Base-by-base conservation (phyloP, 306 rosid genomes). In the Fagus sylvatica region DNA sequence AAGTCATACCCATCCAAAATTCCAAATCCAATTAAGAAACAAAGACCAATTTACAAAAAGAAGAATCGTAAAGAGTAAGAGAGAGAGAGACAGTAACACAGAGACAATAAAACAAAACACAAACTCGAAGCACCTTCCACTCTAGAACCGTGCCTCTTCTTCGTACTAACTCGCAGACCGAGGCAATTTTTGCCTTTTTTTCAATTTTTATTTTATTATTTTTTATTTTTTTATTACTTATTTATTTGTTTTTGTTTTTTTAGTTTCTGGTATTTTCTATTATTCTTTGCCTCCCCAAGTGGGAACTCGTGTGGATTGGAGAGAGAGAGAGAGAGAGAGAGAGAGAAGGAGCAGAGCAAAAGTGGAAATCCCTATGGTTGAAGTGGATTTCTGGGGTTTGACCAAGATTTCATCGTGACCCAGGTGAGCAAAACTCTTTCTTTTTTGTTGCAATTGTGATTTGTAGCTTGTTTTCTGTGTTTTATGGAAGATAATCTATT, bases 251-350 rank as follows among this genome's bases (percentile, higher is more conserved):
- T 56, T 80, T 30, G 1, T 55, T 53, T 17, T 28, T 60, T 48
- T 17, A n/a, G 19, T 43, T 19, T 54, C 17, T 5, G 30, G 12
- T 9, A 0, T n/a, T 69, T 41, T 56, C 49, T 36, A 71, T 59
- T 42, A 81, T 80, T 78, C 81, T 75, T 77, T 86, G 84, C 87
- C 83, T 79, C 76, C 76, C 59, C 71, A 64, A 69, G 78, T 72
- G 86, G 84, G 73, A 42, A 75, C 76, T 76, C 16, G 74, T 13
- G 46, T 42, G 57, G 77, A 51, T 46, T 46, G 13, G 56, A 42
- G 53, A 55, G 60, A 43, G 60, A 55, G 53, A 43, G 60, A 32
- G 74, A 40, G 71, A 34, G 43, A 39, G 41, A 39, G 15, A 46
- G 12, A 46, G 12, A 10, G 51, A 46, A 3, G 54, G 70, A 67